phyloP scores from a whole-genome alignment of 306 rosid genomes.

The Hylodesmum podocarpum region DNA sequence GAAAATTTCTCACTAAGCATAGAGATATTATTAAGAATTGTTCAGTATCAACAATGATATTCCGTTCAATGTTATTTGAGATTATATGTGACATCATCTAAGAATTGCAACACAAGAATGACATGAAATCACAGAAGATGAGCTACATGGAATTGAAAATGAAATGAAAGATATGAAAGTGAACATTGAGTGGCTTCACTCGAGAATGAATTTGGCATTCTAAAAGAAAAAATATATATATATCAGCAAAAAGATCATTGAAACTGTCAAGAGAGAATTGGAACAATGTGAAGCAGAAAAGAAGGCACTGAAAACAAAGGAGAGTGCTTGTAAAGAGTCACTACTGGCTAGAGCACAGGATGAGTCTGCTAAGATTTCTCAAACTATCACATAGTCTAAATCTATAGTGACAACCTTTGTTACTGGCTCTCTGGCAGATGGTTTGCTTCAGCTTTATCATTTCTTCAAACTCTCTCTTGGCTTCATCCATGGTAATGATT shows the following conservation, averaged over 20 bases:
- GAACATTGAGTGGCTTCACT: slow-evolving; percentile 20
- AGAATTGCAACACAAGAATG: background rate
- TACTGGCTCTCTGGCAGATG: background rate
- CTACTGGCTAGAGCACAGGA: background rate
- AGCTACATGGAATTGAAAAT: background rate
- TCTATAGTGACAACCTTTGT: background rate
- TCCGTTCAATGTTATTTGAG: background rate
- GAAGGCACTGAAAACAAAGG: background rate
- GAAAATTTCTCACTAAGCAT: background rate
- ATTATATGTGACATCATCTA: background rate
- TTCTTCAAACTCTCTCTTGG: no score
- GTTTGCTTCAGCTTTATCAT: background rate
- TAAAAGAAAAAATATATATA: background rate
- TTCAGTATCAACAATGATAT: background rate
- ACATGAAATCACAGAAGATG: background rate
- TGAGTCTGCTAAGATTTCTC: background rate
- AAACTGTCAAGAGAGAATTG: background rate
- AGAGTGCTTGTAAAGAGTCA: background rate
- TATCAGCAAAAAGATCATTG: background rate
- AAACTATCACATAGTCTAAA: background rate
- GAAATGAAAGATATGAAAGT: background rate
- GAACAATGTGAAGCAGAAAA: background rate
- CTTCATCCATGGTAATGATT: no score
- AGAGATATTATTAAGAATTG: slow-evolving; percentile 21
- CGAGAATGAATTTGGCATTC: background rate